Evolutionary conservation across 73 alveolate genomes (phyloP).

Genomic region (Paramecium octaurelia): DNA sequence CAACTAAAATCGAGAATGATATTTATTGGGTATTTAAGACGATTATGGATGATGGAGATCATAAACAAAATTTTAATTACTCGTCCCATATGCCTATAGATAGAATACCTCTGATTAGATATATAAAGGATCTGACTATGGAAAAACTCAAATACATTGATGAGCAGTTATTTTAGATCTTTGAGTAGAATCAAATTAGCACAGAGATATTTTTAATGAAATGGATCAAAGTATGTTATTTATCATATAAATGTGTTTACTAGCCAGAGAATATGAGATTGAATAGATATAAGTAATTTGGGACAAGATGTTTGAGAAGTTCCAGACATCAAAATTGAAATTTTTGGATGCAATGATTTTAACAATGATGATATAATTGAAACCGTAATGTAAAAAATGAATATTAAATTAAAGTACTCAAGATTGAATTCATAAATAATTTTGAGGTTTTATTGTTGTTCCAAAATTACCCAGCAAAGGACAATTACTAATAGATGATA

Average conservation of each 20-base stretch:
- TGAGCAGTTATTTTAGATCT: background rate
- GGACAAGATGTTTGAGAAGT: conserved; percentile 31
- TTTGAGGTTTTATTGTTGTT: conserved; percentile 26
- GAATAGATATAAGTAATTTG: background rate
- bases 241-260: background rate
- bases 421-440: conserved; percentile 2
- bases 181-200: background rate
- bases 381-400: background rate
- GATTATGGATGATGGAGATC: conserved; percentile 39
- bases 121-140: background rate
- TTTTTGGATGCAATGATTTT: background rate
- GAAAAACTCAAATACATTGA: background rate
- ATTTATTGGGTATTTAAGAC: conserved; percentile 19
- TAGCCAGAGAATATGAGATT: conserved; percentile 37
- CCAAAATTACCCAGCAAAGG: conserved; percentile 30
- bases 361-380: conserved; percentile 12
- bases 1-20: background rate
- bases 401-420: background rate
- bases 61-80: background rate
- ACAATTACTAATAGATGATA: background rate
- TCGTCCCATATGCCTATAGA: background rate
- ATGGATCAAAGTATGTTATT: conserved; percentile 1
- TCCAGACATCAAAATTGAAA: background rate
- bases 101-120: background rate
- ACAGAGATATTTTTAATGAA: conserved; percentile 31